phyloP scores from a whole-genome alignment of 306 rosid genomes.

The Gillenia trifoliata region DNA sequence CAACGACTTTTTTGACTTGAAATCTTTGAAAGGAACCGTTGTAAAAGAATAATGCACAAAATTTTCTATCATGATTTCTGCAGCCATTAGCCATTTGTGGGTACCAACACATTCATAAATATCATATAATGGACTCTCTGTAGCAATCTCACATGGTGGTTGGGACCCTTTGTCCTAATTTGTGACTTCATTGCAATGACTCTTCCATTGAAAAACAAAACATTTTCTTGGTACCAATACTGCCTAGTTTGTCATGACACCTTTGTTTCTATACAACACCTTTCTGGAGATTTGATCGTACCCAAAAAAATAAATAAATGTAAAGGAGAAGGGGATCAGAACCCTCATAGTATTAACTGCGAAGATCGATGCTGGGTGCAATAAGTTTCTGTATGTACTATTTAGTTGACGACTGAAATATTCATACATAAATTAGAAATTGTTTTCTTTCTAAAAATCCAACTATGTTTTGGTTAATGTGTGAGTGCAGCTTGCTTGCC shows the following conservation, averaged over 20 bases:
- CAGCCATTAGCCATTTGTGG: constrained; percentile 4
- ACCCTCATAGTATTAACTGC: not conserved
- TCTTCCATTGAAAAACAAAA: constrained; percentile 1
- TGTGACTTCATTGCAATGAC: constrained; percentile 1
- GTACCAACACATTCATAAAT: not conserved
- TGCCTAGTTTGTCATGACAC: constrained; percentile 6
- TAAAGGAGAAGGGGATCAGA: not conserved
- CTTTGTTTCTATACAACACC: constrained; percentile 8
- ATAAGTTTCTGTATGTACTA: not conserved
- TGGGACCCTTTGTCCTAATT: constrained; percentile 10
- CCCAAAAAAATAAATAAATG: not conserved
- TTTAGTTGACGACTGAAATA: not conserved
- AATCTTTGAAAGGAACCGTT: constrained; percentile 10
- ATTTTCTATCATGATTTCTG: not conserved
- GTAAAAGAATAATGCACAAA: not conserved
- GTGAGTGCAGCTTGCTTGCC: not conserved
- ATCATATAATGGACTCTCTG: constrained; percentile 1
- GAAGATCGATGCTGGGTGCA: not conserved
- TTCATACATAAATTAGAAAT: not conserved
- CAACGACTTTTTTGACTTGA: constrained; percentile 10
- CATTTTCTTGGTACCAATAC: not conserved
- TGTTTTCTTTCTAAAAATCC: not conserved
- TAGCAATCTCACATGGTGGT: constrained; percentile 15
- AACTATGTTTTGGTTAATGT: not conserved
- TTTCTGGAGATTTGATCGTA: constrained; percentile 2